phyloP scores from a whole-genome alignment of 345 rosid species.

The Luvunga scandens region DNA sequence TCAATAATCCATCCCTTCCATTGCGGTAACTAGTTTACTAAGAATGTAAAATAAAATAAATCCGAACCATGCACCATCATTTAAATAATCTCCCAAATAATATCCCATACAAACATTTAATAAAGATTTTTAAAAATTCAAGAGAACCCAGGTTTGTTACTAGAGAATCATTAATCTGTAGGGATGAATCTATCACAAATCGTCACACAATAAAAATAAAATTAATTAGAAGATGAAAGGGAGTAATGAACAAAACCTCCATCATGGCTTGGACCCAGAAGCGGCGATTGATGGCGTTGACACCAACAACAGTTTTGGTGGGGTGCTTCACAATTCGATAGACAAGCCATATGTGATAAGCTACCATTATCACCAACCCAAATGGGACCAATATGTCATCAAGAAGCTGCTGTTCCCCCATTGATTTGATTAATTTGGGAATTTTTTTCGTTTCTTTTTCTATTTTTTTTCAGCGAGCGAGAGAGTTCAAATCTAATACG shows the following conservation, averaged over 20 bases:
- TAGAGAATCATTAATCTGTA: neutral
- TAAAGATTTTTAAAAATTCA: no score
- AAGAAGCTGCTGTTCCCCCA: slow-evolving; percentile 44
- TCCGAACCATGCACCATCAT: no score
- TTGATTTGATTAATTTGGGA: neutral
- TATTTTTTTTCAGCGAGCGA: neutral
- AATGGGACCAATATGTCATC: slow-evolving; percentile 65
- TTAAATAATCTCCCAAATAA: no score
- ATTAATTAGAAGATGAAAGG: no score
- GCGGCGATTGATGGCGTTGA: slow-evolving; percentile 80
- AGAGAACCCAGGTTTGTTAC: neutral
- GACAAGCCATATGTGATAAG: slow-evolving; percentile 79
- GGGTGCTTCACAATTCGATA: slow-evolving; percentile 54
- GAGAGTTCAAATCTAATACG: neutral
- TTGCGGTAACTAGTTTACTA: no score
- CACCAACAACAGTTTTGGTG: slow-evolving; percentile 63
- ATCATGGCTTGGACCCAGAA: slow-evolving; percentile 91
- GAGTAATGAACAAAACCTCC: slow-evolving; percentile 45
- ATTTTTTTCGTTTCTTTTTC: no score
- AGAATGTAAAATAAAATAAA: no score
- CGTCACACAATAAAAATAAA: no score
- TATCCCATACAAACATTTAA: no score
- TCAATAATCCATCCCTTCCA: no score
- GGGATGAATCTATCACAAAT: neutral
- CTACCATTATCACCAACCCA: slow-evolving; percentile 50